Conservation (phyloP, 495 filamentous ascomycete genomes). For the Apodospora peruviana region DNA sequence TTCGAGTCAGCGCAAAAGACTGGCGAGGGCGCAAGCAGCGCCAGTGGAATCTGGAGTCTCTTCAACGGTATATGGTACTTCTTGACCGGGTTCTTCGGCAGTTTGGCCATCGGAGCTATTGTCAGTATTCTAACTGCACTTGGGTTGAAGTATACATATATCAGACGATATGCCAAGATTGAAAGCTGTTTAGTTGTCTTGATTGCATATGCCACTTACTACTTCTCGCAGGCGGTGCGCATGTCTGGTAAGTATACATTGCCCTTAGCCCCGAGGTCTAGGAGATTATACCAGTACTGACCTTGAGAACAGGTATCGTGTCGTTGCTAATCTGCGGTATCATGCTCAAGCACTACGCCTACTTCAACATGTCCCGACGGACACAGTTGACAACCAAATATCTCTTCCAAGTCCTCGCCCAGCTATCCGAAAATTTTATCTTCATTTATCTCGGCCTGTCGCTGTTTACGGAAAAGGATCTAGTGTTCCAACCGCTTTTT, state of each 20-base stretch:
- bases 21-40: conserved; percentile 50
- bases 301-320: conserved; percentile 72
- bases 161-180: conserved; percentile 88
- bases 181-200: conserved; percentile 92
- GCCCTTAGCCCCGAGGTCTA: neutral
- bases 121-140: conserved; percentile 85
- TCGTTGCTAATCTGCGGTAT: conserved; percentile 96
- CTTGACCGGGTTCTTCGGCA: conserved; percentile 92
- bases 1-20: conserved; percentile 96
- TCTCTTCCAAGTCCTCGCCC: conserved; percentile 89
- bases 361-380: conserved; percentile 98
- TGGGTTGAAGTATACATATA: conserved; percentile 85
- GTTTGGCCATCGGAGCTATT: conserved; percentile 77
- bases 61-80: conserved; percentile 92
- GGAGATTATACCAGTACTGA: conserved; percentile 16
- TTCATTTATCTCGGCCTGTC: conserved; percentile 97
- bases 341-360: conserved; percentile 96
- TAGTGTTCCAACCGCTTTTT: conserved; percentile 93
- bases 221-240: conserved; percentile 88
- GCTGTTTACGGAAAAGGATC: conserved; percentile 78
- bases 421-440: conserved; percentile 97
- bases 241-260: conserved; percentile 70
- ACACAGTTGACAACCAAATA: conserved; percentile 98
- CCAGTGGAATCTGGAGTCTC: conserved; percentile 65
- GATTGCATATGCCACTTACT: conserved; percentile 93